A percentile compares a stretch with the other conserved stretches of the same genome.
phyloP scores from a whole-genome alignment of 225 moss, liverwort and hornwort genomes.

The Straminergon stramineum region DNA sequence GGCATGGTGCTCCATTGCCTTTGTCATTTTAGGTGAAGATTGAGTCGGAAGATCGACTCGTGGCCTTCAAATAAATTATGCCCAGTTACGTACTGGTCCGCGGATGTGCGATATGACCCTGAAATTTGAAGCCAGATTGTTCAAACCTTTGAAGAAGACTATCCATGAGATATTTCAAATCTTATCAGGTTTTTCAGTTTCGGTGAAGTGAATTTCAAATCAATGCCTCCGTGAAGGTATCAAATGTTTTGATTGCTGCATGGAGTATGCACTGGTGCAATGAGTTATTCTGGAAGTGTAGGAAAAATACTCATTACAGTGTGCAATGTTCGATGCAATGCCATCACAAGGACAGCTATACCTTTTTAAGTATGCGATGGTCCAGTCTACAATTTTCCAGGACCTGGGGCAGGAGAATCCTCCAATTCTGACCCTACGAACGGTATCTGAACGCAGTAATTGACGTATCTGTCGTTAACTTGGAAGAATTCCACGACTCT shows the following conservation, averaged over 20 bases:
- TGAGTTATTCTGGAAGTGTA: neutral
- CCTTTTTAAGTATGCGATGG: neutral
- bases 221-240: neutral
- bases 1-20: neutral
- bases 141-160: neutral
- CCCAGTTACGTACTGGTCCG: neutral
- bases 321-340: neutral
- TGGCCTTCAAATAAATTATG: neutral
- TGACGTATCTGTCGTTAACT: neutral
- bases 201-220: neutral
- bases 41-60: neutral
- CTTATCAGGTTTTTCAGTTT: neutral
- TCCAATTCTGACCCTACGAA: neutral
- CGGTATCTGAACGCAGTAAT: too few relatives aligned
- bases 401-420: neutral
- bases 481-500: neutral
- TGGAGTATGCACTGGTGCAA: neutral
- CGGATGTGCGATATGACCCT: neutral
- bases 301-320: neutral
- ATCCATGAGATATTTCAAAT: neutral
- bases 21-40: neutral
- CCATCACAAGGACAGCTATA: neutral
- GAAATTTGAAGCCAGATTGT: neutral
- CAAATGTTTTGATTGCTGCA: neutral
- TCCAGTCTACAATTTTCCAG: too few relatives aligned